Evolutionary conservation across 2,329 filamentous ascomycete genomes (phyloP), one percentile per base, ranked within the genome.

Genomic region (Blumeria hordei): DNA sequence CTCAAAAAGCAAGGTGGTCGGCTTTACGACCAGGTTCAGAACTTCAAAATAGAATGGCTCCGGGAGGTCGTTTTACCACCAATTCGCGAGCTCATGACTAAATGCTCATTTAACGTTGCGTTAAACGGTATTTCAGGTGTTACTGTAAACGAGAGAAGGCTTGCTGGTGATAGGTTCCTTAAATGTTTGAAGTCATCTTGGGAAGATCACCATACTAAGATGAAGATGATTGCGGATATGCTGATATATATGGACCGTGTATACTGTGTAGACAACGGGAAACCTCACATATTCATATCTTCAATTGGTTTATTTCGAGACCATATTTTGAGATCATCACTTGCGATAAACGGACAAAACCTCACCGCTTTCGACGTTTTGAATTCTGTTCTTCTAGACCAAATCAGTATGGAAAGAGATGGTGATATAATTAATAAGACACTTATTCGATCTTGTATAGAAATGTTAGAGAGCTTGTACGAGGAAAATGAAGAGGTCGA

Each of bases 201-300:
- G 87, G 79, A 88, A 58, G 84, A 93, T 59, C 88, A 98, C 65
- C 85, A 88, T 65, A 77, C 85, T 56, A 88, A 85, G 47, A 94
- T 94, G 85, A 88, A 87, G 64, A 96, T 96, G 90, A 82, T 87
- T 53, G 88, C 88, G 3, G 92, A 96, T 67, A 87, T 96, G 35
- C 74, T 96, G 54, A 95, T 96, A 88, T 95, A 95, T 65, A 86
- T 98, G 73, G 90, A 98, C 65, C 83, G 88, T 53, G 81, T 88
- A 33, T 88, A 85, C 63, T 83, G 80, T 53, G 73, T 80, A 37
- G 87, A 93, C 59, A 77, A 80, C 57, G 75, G 78, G 6, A 75
- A 76, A 58, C 81, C 86, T 0, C 83, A 84, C 0, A 92, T 95
- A 55, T 95, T 88, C 65, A 77, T 82, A 12, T 78, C 83, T 9